Evolutionary conservation across 2,329 filamentous ascomycete genomes (phyloP), one percentile per base, ranked within the genome.

Genomic region (Daldinia sp.): DNA sequence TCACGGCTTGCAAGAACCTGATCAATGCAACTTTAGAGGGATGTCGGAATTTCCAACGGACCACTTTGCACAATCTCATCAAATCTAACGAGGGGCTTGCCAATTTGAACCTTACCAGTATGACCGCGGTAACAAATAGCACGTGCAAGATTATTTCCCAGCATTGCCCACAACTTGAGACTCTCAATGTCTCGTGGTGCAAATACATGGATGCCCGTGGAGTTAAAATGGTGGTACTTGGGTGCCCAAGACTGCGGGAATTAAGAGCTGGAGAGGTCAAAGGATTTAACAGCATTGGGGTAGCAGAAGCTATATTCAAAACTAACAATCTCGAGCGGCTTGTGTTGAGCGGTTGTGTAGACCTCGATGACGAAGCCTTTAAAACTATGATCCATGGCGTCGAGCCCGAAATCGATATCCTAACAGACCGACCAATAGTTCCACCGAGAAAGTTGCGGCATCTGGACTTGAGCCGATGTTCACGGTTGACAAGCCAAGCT

Each of bases 121-220:
- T 98, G 68, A 84, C 89, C 1, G 90, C 90, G 12, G 92, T 94
- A 13, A 93, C 91, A 33, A 97, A 97, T 77, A 88, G 88, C 23
- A 92, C 93, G 0, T 94, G 97, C 88, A 93, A 91, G 76, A 93
- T 97, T 67, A 91, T 99, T 67, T 90, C 93, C 0, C 86, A 91
- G 60, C 90, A 91, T 42, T 98, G 95, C 74, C 89, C 90, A 1
- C 89, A 91, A 55, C 84, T 99, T n/a, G 90, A 97, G 79, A 86
- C 88, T 62, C 86, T 98, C 72, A 97, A 98, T 75, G 88, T 98
- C 20, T 97, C 94, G 0, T 98, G 95, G 93, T 99, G 96, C 82
- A 90, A 90, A 72, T 91, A 93, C 68, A 89, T 98, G 77, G 91
- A 96, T 75, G 91, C 93, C 7, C 84, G 87, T 12, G 94, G 94